Evolutionary conservation across 768 basidiomycete genomes (phyloP).

Genomic region (Hericium erinaceus): DNA sequence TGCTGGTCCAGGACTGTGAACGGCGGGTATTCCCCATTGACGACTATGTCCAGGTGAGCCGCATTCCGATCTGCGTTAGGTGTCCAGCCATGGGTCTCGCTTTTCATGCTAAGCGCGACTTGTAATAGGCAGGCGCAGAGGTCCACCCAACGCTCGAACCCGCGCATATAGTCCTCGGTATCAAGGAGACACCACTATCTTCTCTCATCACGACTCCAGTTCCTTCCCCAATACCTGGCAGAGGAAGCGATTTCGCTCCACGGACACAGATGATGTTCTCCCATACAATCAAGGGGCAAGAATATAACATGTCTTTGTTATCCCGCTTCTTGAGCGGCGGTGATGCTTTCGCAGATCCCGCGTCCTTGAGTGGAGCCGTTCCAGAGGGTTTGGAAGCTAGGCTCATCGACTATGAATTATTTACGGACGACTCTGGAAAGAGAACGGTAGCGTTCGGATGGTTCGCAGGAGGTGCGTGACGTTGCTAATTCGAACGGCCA

Average conservation of each 20-base stretch:
- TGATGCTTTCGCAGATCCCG: constrained; percentile 3
- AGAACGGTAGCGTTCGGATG: constrained; percentile 86
- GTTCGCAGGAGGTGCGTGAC: constrained; percentile 73
- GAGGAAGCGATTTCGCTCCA: constrained; percentile 20
- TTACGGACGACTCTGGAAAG: constrained; percentile 54
- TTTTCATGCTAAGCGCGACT: not conserved
- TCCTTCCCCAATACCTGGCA: constrained; percentile 14
- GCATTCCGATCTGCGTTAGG: not conserved
- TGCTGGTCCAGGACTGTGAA: constrained; percentile 70
- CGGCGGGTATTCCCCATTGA: constrained; percentile 59
- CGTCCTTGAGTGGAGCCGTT: not conserved
- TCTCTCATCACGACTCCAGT: constrained; percentile 46
- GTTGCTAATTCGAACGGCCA: not conserved
- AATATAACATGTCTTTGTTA: constrained; percentile 77
- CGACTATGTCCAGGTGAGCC: constrained; percentile 57
- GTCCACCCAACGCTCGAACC: constrained; percentile 45
- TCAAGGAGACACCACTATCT: constrained; percentile 75
- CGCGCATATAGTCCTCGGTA: constrained; percentile 75
- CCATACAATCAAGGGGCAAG: constrained; percentile 82
- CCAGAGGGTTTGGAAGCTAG: constrained; percentile 28
- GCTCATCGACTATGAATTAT: constrained; percentile 80
- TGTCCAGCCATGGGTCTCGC: constrained; percentile 12
- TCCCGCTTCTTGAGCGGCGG: constrained; percentile 41
- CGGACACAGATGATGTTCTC: constrained; percentile 88
- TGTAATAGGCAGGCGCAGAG: constrained; percentile 64